phyloP scores from a whole-genome alignment of 2,329 filamentous ascomycete genomes.

The Stachybotrys echinatus region DNA sequence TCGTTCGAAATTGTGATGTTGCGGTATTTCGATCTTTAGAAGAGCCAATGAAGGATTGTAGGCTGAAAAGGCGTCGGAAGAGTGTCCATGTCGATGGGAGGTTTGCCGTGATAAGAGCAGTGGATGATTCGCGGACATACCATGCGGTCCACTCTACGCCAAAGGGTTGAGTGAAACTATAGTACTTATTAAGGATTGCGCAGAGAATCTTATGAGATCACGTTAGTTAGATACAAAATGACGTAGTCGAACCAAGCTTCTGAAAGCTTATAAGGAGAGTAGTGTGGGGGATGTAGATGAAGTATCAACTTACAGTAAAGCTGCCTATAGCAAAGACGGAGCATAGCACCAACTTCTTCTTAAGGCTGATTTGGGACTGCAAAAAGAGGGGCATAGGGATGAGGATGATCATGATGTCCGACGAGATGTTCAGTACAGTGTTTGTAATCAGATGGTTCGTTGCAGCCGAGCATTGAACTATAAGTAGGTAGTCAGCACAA shows the following conservation, averaged over 20 bases:
- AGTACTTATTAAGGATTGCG: constrained; percentile 40
- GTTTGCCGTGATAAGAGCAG: constrained; percentile 36
- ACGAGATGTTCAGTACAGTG: constrained; percentile 53
- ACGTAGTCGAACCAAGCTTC: not conserved
- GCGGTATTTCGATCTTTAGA: constrained; percentile 16
- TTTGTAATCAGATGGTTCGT: constrained; percentile 54
- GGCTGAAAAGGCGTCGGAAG: constrained; percentile 27
- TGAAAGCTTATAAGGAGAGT: not conserved
- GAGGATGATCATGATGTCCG: constrained; percentile 53
- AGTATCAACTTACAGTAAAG: constrained; percentile 36
- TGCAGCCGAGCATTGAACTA: constrained; percentile 52
- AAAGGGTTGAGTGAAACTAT: constrained; percentile 33
- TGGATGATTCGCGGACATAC: constrained; percentile 38
- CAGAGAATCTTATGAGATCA: constrained; percentile 36
- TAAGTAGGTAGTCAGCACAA: not conserved
- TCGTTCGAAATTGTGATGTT: constrained; percentile 16
- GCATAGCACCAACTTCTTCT: constrained; percentile 48
- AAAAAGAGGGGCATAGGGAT: constrained; percentile 51
- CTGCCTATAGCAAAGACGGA: constrained; percentile 38
- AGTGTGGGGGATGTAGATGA: not conserved
- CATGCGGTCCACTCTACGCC: constrained; percentile 33
- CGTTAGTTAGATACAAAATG: not conserved
- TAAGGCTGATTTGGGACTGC: constrained; percentile 40
- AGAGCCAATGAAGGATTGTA: constrained; percentile 26
- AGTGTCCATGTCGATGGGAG: constrained; percentile 36